Base-by-base conservation (phyloP, 495 filamentous ascomycete species). In the Aspergillus nidulans region DNA sequence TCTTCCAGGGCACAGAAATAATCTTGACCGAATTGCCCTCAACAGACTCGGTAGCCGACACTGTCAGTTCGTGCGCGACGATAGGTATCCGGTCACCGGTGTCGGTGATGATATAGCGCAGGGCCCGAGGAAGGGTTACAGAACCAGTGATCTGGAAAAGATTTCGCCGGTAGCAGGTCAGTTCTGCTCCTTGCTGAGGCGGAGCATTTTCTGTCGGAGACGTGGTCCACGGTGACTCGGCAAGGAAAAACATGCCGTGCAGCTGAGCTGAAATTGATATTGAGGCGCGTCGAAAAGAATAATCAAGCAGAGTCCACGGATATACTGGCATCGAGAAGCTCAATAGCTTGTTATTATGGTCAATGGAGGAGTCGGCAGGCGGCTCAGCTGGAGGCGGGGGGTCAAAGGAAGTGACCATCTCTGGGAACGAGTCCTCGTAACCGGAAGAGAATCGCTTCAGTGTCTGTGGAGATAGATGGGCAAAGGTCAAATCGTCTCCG, bases 231-330 rank as follows among this genome's bases (percentile, higher is more conserved):
- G 89, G 86, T 57, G 91, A 73, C 73, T 96, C 91, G 46, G 91
- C 91, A 6, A 96, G 81, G 63, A 94, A 95, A 74, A 96, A 96
- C 90, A 95, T 95, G 73, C 91, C 91, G 64, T 94, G 89, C 26
- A 96, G 72, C 69, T 95, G 91, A 40, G 90, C 90, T 8, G 86
- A 82, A 65, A 95, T 83, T 28, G 80, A 79, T 20, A 90, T 66
- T 6, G 75, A 76, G 6, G 78, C 73, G 63, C 81, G 69, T 49
- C 82, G 78, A 67, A 82, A 76, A 57, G 81, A 78, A 74, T 82
- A 87, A 60, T 90, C 86, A 30, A 91, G 75, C 9, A 90, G 72
- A 1, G 81, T 82, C 41, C 86, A 89, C 58, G 84, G 83, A 57
- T 86, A 83, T 15, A 78, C 76, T 1, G 85, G 88, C 4, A 84